Percentiles rank a stretch among this genome's conserved stretches.
Evolutionary conservation across 1,139 yeast species (phyloP).

Genomic region (Candida tropicalis): DNA sequence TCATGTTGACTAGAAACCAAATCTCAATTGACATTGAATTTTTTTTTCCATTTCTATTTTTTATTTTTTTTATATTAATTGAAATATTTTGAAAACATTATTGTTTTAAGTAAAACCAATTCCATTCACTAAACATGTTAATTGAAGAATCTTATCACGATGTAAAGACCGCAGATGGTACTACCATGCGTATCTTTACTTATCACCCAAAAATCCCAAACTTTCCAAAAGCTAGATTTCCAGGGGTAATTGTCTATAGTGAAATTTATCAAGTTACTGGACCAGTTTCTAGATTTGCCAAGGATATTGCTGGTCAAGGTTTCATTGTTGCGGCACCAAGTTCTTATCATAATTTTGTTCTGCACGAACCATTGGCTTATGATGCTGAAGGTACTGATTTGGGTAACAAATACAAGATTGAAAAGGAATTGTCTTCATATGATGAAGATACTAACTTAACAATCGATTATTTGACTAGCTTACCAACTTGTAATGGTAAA

Average conservation of each 20-base stretch:
- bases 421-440: constrained; percentile 69
- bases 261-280: constrained; percentile 84
- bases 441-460: constrained; percentile 74
- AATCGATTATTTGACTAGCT: constrained; percentile 58
- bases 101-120: background rate
- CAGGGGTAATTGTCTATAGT: constrained; percentile 70
- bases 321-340: constrained; percentile 79
- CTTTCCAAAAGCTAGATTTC: constrained; percentile 75
- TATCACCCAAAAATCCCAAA: constrained; percentile 72
- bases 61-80: background rate
- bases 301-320: constrained; percentile 79
- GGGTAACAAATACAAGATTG: constrained; percentile 69
- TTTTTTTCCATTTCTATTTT: background rate
- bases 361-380: constrained; percentile 66
- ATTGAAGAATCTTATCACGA: constrained; percentile 69
- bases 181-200: constrained; percentile 66
- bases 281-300: constrained; percentile 78
- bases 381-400: constrained; percentile 75
- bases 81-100: background rate
- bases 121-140: constrained; percentile 59
- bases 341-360: constrained; percentile 72
- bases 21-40: too few species aligned
- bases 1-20: too few species aligned
- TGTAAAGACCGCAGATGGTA: constrained; percentile 64
- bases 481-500: constrained; percentile 70